Conservation (phyloP, 805 yeast genomes). For the Zygosaccharomyces bisporus region DNA sequence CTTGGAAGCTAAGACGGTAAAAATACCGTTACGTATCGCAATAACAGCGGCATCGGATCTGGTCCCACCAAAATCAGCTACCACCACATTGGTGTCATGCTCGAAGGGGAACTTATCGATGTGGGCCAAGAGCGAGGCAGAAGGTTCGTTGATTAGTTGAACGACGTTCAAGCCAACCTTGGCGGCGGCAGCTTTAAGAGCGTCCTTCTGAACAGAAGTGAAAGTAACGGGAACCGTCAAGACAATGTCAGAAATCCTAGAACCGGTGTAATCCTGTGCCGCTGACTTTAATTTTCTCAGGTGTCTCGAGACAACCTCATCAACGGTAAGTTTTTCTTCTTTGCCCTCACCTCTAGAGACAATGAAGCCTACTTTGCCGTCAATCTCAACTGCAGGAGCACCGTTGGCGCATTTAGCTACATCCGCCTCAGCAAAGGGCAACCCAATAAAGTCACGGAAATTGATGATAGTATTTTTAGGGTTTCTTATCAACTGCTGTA, state of each 20-base stretch:
- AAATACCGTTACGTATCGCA: constrained; percentile 89
- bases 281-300: constrained; percentile 75
- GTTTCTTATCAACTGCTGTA: constrained; percentile 88
- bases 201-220: constrained; percentile 65
- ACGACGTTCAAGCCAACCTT: constrained; percentile 74
- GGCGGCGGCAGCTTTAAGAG: constrained; percentile 56
- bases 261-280: constrained; percentile 90
- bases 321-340: constrained; percentile 58
- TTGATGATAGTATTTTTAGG: constrained; percentile 79
- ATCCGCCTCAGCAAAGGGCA: constrained; percentile 65
- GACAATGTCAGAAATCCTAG: constrained; percentile 73
- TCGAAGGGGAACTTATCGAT: constrained; percentile 44
- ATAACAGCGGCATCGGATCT: constrained; percentile 94
- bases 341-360: constrained; percentile 47
- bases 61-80: constrained; percentile 95
- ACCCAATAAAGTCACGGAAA: constrained; percentile 91
- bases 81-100: constrained; percentile 47
- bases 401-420: constrained; percentile 61
- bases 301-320: constrained; percentile 80
- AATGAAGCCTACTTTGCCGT: constrained; percentile 68
- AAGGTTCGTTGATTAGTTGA: constrained; percentile 89
- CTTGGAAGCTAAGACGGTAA: constrained; percentile 81
- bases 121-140: constrained; percentile 87
- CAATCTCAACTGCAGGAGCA: constrained; percentile 36
- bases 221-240: constrained; percentile 89